These are phyloP conservation scores for Wickerhamomyces sp. DNA, from an alignment of 1,139 yeast genomes.

Conservation along the genomic window DNA sequence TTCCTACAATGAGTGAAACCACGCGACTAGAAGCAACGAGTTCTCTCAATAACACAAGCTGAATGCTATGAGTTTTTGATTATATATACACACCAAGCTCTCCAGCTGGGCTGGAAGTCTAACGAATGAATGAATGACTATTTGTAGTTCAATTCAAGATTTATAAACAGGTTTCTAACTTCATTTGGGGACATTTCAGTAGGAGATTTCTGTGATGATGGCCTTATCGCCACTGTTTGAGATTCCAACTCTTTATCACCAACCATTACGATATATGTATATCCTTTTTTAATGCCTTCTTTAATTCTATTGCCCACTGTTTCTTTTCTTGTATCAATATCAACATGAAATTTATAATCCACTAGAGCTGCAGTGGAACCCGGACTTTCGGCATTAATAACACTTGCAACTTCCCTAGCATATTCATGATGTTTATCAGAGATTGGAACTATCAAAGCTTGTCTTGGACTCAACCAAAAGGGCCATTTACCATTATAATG, in stretches of 20 bases:
- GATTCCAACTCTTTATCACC: constrained; percentile 80
- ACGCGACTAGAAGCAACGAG: constrained; percentile 4
- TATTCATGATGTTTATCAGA: constrained; percentile 56
- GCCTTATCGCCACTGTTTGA: constrained; percentile 62
- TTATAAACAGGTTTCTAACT: constrained; percentile 44
- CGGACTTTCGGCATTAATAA: constrained; percentile 24
- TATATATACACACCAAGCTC: too few relatives aligned
- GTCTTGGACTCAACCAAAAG: constrained; percentile 96
- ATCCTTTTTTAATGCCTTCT: constrained; percentile 73
- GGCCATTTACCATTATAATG: constrained; percentile 97
- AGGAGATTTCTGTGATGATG: constrained; percentile 51
- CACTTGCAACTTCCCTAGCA: constrained; percentile 32
- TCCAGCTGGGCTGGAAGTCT: too few relatives aligned
- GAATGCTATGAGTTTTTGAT: not conserved
- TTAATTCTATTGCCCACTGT: constrained; percentile 78
- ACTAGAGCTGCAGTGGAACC: constrained; percentile 46
- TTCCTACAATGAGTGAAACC: constrained; percentile 11
- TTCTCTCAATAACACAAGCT: not conserved
- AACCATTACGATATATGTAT: constrained; percentile 72
- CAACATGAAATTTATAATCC: constrained; percentile 66
- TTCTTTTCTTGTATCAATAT: constrained; percentile 68
- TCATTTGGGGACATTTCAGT: constrained; percentile 41
- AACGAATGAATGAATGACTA: too few relatives aligned
- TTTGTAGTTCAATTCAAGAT: constrained; percentile 44
- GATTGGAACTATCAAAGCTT: constrained; percentile 82